These are phyloP conservation scores for Fusarium sp. DNA, from an alignment of 2,329 filamentous ascomycete species.

Conservation along the genomic window DNA sequence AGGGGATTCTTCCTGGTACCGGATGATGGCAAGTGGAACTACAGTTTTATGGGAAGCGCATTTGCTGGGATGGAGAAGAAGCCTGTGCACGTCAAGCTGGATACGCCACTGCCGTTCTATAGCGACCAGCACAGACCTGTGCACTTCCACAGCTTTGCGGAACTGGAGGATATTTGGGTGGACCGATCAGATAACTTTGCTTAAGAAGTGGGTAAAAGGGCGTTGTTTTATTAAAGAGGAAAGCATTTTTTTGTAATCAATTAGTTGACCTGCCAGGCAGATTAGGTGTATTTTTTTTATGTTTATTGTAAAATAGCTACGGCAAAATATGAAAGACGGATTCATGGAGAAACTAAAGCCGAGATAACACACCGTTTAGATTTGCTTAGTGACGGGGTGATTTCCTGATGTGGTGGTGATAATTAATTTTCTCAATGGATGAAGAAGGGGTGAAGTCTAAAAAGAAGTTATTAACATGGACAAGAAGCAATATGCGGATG, in stretches of 20 bases:
- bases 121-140: slow-evolving; percentile 90
- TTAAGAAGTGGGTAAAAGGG: slow-evolving; percentile 57
- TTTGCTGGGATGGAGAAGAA: slow-evolving; percentile 93
- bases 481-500: slow-evolving; percentile 2
- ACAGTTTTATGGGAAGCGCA: slow-evolving; percentile 94
- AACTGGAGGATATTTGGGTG: slow-evolving; percentile 96
- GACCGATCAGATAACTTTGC: slow-evolving; percentile 94
- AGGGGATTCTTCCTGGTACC: slow-evolving; percentile 96
- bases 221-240: slow-evolving; percentile 34
- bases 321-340: slow-evolving; percentile 10
- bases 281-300: slow-evolving; percentile 20
- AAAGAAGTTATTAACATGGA: background rate
- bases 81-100: slow-evolving; percentile 89
- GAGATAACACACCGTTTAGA: slow-evolving; percentile 1
- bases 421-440: slow-evolving; percentile 1
- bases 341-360: slow-evolving; percentile 20
- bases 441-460: slow-evolving; percentile 8
- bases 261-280: slow-evolving; percentile 1
- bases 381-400: slow-evolving; percentile 5
- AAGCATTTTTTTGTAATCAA: slow-evolving; percentile 37
- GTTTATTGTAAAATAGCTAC: slow-evolving; percentile 36
- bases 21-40: slow-evolving; percentile 93
- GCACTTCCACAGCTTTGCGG: slow-evolving; percentile 97
- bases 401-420: slow-evolving; percentile 31
- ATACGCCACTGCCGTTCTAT: slow-evolving; percentile 91